A percentile compares a stretch with the other conserved stretches of the same genome.
These are phyloP conservation scores for Blastobotrys illinoisensis DNA, from an alignment of 1,139 yeast species.

Conservation along the genomic window DNA sequence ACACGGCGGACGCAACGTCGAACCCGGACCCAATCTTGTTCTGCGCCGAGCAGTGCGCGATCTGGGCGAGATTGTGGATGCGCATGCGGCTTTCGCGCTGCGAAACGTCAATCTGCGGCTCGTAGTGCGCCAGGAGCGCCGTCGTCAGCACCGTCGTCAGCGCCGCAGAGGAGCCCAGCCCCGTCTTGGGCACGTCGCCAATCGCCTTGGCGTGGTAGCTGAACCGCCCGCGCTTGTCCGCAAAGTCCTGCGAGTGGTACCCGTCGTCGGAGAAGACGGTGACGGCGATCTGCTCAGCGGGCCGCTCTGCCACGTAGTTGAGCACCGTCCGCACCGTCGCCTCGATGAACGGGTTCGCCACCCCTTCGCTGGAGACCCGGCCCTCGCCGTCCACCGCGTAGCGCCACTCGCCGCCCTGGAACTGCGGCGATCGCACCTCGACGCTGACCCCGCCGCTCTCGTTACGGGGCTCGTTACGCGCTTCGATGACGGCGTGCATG, in stretches of 20 bases:
- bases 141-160: constrained; percentile 76
- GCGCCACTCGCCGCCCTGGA: constrained; percentile 62
- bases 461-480: not conserved
- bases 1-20: constrained; percentile 93
- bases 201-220: constrained; percentile 57
- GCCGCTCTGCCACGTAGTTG: constrained; percentile 42
- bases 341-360: constrained; percentile 68
- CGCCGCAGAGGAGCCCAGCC: constrained; percentile 95
- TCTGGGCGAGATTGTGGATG: constrained; percentile 79
- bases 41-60: constrained; percentile 91
- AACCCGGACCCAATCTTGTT: constrained; percentile 95
- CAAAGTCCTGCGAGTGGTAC: constrained; percentile 68
- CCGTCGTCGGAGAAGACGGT: constrained; percentile 81
- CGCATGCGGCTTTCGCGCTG: constrained; percentile 16
- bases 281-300: constrained; percentile 37
- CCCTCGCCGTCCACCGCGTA: constrained; percentile 33
- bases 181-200: constrained; percentile 80
- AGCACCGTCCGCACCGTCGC: constrained; percentile 54
- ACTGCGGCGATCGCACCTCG: constrained; percentile 71
- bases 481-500: constrained; percentile 67
- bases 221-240: constrained; percentile 36
- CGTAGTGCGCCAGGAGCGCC: constrained; percentile 49
- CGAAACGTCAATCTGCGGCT: constrained; percentile 34
- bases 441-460: constrained; percentile 33
- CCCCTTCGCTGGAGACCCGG: not conserved